Conservation (phyloP, 352 stramenopile genomes). For the Phytopythium cucurbitacearum region DNA sequence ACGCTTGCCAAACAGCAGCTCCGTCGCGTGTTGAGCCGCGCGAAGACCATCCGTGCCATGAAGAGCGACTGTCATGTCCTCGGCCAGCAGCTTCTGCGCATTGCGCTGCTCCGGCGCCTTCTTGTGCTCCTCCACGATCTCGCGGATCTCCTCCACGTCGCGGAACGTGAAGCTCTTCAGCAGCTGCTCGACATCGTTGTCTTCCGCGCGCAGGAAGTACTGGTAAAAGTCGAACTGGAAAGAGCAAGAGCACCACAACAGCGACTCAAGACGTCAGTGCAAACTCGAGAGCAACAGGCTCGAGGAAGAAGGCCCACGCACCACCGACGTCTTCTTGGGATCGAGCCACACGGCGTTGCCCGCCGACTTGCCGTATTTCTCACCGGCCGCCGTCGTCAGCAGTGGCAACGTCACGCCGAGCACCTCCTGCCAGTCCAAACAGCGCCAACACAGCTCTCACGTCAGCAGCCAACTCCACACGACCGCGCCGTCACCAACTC, state of each 20-base stretch:
- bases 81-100: constrained; percentile 66
- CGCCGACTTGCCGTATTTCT: constrained; percentile 99
- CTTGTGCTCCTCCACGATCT: constrained; percentile 77
- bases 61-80: constrained; percentile 90
- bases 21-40: constrained; percentile 52
- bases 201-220: constrained; percentile 87
- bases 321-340: constrained; percentile 88
- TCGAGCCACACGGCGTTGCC: constrained; percentile 98
- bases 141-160: constrained; percentile 88
- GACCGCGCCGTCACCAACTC: not conserved
- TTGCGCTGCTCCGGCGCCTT: constrained; percentile 76
- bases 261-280: constrained; percentile 1
- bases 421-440: constrained; percentile 45
- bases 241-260: constrained; percentile 6
- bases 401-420: constrained; percentile 96
- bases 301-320: constrained; percentile 84
- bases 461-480: too few relatives aligned
- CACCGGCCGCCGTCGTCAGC: constrained; percentile 95
- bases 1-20: constrained; percentile 67
- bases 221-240: constrained; percentile 91
- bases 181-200: constrained; percentile 93
- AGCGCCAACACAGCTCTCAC: constrained; percentile 1
- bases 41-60: constrained; percentile 88
- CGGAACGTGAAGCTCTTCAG: constrained; percentile 98
- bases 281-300: constrained; percentile 5